A percentile compares a stretch with the other conserved stretches of the same genome.
phyloP scores from a whole-genome alignment of 305 asterid genomes.

The Fraxinus xanthoxyloides region DNA sequence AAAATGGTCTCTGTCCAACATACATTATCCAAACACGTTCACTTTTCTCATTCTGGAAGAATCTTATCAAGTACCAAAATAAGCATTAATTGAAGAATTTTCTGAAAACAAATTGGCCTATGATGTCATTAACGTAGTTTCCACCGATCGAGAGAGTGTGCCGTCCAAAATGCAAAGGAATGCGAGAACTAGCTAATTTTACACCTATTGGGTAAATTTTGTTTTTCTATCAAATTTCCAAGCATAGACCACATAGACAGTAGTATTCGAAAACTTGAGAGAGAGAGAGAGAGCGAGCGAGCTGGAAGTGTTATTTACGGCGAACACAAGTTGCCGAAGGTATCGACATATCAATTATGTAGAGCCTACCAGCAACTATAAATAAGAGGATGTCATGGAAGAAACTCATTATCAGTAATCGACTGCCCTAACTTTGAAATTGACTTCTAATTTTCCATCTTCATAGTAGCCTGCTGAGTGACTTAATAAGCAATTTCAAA shows the following conservation, averaged over 20 bases:
- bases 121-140: neutral
- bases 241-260: neutral
- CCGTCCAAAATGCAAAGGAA: neutral
- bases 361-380: neutral
- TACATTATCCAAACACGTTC: neutral
- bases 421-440: neutral
- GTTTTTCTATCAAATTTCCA: neutral
- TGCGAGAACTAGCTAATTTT: neutral
- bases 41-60: neutral
- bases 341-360: neutral
- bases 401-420: neutral
- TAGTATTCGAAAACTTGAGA: neutral
- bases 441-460: neutral
- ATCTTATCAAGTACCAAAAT: constrained; percentile 80
- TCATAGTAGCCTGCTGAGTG: constrained; percentile 53
- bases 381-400: neutral
- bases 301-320: neutral
- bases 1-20: neutral
- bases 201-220: neutral
- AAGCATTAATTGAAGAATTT: constrained; percentile 31
- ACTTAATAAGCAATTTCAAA: constrained; percentile 49
- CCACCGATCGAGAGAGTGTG: neutral
- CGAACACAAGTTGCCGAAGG: neutral
- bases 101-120: neutral
- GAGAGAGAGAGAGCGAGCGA: neutral